Evolutionary conservation across 139 green algal genomes (phyloP), one percentile per base, ranked within the genome.

Genomic region (Desmodesmus armatus): DNA sequence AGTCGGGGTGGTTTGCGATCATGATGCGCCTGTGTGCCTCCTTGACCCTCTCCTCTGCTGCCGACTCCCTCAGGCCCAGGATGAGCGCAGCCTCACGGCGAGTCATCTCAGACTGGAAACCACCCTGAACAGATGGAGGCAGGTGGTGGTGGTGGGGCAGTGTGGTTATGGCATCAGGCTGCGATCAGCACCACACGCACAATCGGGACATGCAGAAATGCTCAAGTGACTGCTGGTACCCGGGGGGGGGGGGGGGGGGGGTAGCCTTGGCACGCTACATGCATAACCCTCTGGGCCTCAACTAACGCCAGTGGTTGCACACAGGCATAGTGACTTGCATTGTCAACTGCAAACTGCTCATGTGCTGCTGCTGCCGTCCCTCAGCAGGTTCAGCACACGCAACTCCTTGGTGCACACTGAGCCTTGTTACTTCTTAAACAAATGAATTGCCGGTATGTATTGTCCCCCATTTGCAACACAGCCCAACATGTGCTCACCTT

Each of bases 1-100:
- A 89, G 81, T 99, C 97, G 9, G 97, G 97, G 78, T 99, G 97
- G 86, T 99, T 99, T 40, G 97, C 97, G 47, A 98, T 96, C 97
- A 99, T 99, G 78, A 99, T 97, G 25, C 90, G 89, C 7, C 96
- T 80, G 91, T 99, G 97, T 13, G 97, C 97, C 25, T 98, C 96
- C 91, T 98, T 98, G 25, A 99, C 87, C 44, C 93, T 93, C 43
- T 98, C 95, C 84, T 95, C 92, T 23, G 89, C 89, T 9, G 97
- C 94, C 72, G 83, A 94, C 67, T 98, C 96, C 25, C 96, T 87
- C 35, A 99, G 85, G 3, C 96, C 96, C 11, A 99, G 89, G 55
- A 99, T 99, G 3, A 96, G 85, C 7, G 94, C 87, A 17, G 97
- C 97, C 84, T 99, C 97, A n/a, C 96, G 89, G 58, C 92, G 89